Base-by-base conservation (phyloP, 768 basidiomycete species). In the Calocybe gangraenosa region DNA sequence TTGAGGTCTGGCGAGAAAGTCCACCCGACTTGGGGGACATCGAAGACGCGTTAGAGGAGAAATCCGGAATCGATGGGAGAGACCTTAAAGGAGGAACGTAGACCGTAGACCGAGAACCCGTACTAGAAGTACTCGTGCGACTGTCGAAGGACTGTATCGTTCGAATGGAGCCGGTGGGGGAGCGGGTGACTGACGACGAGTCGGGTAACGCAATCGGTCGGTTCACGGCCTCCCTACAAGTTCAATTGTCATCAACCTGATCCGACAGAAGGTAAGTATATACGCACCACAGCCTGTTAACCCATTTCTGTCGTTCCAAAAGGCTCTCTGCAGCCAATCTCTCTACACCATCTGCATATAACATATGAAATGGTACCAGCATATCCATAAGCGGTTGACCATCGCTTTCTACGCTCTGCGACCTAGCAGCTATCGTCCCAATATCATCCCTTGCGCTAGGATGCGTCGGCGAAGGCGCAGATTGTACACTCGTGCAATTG, bases 301-400 rank as follows among this genome's bases (percentile, higher is more conserved):
- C 91, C 93, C 93, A 96, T 62, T 85, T 81, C 41, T 91, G 84
- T 53, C 92, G 73, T 61, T 93, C 88, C 47, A 87, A 63, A 6
- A 92, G 75, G 52, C 88, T 92, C 59, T 94, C 92, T n/a, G 89
- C 84, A 4, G 84, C 92, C 19, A 96, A 61, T 7, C 93, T 67
- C 60, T 96, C 93, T 1, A 92, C 82, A 1, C 93, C 92, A 60
- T 96, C 93, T 9, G 78, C 75, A 59, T 96, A 96, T 28, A 92
- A 59, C 70, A 96, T 76, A 60, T 94, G 92, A 65, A 96, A 95
- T 0, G 92, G 92, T 46, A 90, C 90, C 3, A 95, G 60, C 46
- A 81, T 74, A 49, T 92, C 86, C 69, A 84, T 69, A 49, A 90
- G 60, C 45, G 71, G 65, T 55, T 70, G 63, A 46, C 69, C 65